These are phyloP conservation scores for Vitis amurensis DNA, from an alignment of 164 flowering plant genomes.

Conservation along the genomic window DNA sequence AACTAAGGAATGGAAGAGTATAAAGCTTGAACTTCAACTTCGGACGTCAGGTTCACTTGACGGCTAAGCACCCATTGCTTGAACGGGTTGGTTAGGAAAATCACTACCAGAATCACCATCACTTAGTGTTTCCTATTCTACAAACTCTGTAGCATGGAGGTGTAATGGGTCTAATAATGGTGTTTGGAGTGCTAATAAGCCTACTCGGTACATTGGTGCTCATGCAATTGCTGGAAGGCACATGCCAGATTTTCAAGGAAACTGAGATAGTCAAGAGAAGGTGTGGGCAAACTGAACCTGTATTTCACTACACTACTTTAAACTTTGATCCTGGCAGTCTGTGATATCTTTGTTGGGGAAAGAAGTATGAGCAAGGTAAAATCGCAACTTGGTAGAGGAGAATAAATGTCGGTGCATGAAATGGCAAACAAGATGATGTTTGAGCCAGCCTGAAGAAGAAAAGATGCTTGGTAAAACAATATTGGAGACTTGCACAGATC, in stretches of 20 bases:
- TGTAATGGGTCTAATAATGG: not conserved
- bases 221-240: no score
- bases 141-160: no score
- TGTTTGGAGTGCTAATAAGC: no score
- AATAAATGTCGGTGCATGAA: slow-evolving; percentile 55
- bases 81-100: slow-evolving; percentile 63
- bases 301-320: no score
- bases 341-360: slow-evolving; percentile 79
- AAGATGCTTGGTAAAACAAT: slow-evolving; percentile 75
- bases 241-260: no score
- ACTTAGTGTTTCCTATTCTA: not conserved
- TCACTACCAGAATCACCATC: slow-evolving; percentile 16
- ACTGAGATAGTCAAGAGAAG: no score
- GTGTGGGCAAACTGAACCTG: no score
- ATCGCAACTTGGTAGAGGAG: slow-evolving; percentile 83
- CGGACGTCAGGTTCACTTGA: slow-evolving; percentile 22
- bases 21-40: no score
- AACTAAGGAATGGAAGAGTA: no score
- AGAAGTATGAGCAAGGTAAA: slow-evolving; percentile 67
- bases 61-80: slow-evolving; percentile 57
- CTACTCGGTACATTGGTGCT: no score
- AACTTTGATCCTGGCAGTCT: no score
- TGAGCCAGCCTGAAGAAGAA: slow-evolving; percentile 36
- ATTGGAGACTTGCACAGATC: slow-evolving; percentile 77
- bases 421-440: slow-evolving; percentile 41